Evolutionary conservation across 2,329 filamentous ascomycete species (phyloP), one percentile per base, ranked within the genome.

Genomic region (Aureobasidium sp.): DNA sequence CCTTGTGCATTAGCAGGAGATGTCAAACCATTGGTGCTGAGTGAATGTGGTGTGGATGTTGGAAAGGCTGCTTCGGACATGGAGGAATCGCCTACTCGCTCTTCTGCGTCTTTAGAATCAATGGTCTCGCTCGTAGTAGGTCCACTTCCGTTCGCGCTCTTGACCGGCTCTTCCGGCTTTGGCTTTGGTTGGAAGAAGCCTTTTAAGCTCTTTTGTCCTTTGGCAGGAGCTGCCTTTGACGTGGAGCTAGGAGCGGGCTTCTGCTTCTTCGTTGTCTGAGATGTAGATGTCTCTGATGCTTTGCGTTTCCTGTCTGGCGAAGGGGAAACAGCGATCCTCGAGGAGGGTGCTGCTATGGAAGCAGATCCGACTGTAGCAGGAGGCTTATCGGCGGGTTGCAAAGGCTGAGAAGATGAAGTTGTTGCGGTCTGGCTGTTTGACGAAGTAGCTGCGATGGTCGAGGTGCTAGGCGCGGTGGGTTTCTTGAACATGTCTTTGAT

Each of bases 401-500:
- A 24, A 11, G 9, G 5, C 5, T 60, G 29, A 11, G 45, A 17
- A 2, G 27, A 8, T 7, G 49, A n/a, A n/a, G 50, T 22, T 4
- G 39, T 27, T 14, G 24, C 19, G 31, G 39, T 6, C 24, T 11
- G 44, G 29, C 39, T 39, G 14, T 33, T 35, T 11, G 54, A 45
- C 33, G 50, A 35, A 14, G 42, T 15, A 24, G 50, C 58, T 48
- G 45, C 14, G 22, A 24, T 19, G 8, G 45, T 7, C 29, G 31
- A 12, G 7, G 47, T 29, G 8, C 14, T 12, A 27, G 52, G 40
- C 5, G 27, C 53, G 11, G 24, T 42, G 3, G 64, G 48, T 57
- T 82, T 86, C 67, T 82, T 85, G 71, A 97, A 97, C 94, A 99
- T 97, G 70, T 96, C 91, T 68, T 88, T 90, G 70, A 99, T 97